phyloP scores from a whole-genome alignment of 1,139 yeast genomes.

The Pichia sp. region DNA sequence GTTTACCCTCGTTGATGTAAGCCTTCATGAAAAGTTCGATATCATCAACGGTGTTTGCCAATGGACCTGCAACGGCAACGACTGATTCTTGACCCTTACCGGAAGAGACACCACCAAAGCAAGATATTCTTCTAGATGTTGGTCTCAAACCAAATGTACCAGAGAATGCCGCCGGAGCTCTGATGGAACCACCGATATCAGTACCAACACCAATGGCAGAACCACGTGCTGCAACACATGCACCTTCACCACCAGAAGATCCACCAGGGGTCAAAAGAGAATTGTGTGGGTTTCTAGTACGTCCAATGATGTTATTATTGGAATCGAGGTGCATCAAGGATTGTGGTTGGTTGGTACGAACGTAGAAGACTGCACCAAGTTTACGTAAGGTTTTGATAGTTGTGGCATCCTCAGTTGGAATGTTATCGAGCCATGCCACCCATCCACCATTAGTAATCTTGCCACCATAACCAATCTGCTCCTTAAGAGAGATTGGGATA shows the following conservation, averaged over 20 bases:
- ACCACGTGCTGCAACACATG: slow-evolving; percentile 57
- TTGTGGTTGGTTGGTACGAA: slow-evolving; percentile 51
- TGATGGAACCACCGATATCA: slow-evolving; percentile 74
- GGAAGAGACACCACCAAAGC: slow-evolving; percentile 43
- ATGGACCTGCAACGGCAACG: slow-evolving; percentile 56
- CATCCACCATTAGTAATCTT: slow-evolving; percentile 57
- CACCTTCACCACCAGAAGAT: slow-evolving; percentile 75
- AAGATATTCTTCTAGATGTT: slow-evolving; percentile 52
- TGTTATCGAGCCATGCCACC: slow-evolving; percentile 46
- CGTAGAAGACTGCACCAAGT: slow-evolving; percentile 60
- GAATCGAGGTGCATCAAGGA: slow-evolving; percentile 50
- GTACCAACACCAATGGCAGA: slow-evolving; percentile 65
- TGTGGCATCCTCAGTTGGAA: slow-evolving; percentile 43
- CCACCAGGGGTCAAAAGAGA: slow-evolving; percentile 55
- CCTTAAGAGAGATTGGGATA: slow-evolving; percentile 70
- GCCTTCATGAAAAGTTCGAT: slow-evolving; percentile 56
- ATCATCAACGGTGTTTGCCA: slow-evolving; percentile 56
- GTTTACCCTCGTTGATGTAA: slow-evolving; percentile 53
- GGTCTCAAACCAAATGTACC: slow-evolving; percentile 68
- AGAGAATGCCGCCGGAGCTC: slow-evolving; percentile 69
- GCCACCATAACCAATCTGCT: slow-evolving; percentile 55
- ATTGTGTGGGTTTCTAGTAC: slow-evolving; percentile 49
- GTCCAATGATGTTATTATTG: slow-evolving; percentile 41
- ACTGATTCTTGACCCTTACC: slow-evolving; percentile 56
- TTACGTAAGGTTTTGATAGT: slow-evolving; percentile 46